These are phyloP conservation scores for Rhizopogon parksii DNA, from an alignment of 1,284 basidiomycete species.

Conservation along the genomic window DNA sequence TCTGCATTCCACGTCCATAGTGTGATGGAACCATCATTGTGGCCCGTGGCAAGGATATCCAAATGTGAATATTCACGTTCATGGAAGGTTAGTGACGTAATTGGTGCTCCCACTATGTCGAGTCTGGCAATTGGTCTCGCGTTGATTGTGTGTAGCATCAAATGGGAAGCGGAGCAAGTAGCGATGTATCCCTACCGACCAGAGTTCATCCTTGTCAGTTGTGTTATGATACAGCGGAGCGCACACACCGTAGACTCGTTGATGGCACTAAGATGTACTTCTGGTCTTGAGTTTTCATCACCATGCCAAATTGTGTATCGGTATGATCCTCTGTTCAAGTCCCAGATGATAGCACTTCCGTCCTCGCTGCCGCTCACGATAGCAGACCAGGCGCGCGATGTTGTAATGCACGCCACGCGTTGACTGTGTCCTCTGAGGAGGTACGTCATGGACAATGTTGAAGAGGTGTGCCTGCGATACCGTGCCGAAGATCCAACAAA, in stretches of 20 bases:
- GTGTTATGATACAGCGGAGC: neutral
- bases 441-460: conserved; percentile 46
- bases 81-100: conserved; percentile 71
- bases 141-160: conserved; percentile 80
- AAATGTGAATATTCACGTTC: conserved; percentile 72
- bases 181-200: conserved; percentile 68
- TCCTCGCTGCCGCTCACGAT: conserved; percentile 82
- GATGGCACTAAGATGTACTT: conserved; percentile 68
- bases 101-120: conserved; percentile 41
- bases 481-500: conserved; percentile 19
- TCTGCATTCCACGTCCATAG: conserved; percentile 72
- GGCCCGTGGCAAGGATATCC: conserved; percentile 64
- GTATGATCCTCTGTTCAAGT: conserved; percentile 78
- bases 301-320: conserved; percentile 71
- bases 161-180: conserved; percentile 61
- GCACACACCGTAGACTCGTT: conserved; percentile 76
- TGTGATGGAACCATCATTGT: conserved; percentile 58
- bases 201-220: conserved; percentile 2
- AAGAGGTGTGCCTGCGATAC: conserved; percentile 23
- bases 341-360: conserved; percentile 85
- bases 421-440: conserved; percentile 74
- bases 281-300: conserved; percentile 29
- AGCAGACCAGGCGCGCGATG: conserved; percentile 79
- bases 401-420: conserved; percentile 62
- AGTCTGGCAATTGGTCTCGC: conserved; percentile 63